Base-by-base conservation (phyloP, 2,329 filamentous ascomycete species). In the Truncatella angustata region DNA sequence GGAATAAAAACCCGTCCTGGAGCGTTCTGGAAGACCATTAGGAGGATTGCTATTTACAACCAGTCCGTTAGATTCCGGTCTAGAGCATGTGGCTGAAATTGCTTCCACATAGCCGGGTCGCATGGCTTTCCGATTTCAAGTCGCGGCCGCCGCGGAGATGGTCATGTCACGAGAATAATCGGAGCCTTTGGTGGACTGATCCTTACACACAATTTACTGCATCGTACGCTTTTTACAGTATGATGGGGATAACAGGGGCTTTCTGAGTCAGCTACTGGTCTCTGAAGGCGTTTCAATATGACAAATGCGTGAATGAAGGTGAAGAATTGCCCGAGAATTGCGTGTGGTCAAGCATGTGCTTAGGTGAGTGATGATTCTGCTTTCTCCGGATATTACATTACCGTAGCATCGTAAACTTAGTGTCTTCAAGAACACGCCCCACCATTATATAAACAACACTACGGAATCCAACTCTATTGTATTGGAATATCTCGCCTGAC, bases 121-220 rank as follows among this genome's bases (percentile, higher is more conserved):
- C 12, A 10, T 12, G 18, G 28, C 10, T 16, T 18, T 18, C 48
- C 32, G 18, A 32, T 14, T 28, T 26, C 23, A 32, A 35, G 35
- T 28, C 32, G 36, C 16, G 16, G 46, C 39, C 30, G 50, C 58
- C 58, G 56, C 58, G 58, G 58, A 60, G 55, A 60, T 57, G 49
- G 50, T 28, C 54, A 34, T 54, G 55, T 14, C 54, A 59, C 54
- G 55, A 58, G 51, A 60, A 54, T 48, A 35, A 43, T 40, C 53
- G 54, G 55, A 51, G 16, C 32, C 23, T 16, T 28, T 20, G 39
- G 54, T 57, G 58, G 58, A 50, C 53, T 55, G 50, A 54, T 49
- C n/a, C 18, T 42, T 39, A 40, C 46, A 5, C 18, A 18, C 9
- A 12, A 21, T 34, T 28, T 42, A 14, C 24, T n/a, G 40, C 12